Evolutionary conservation across 2,329 filamentous ascomycete genomes (phyloP).

Genomic region (Fusarium bulbicola): DNA sequence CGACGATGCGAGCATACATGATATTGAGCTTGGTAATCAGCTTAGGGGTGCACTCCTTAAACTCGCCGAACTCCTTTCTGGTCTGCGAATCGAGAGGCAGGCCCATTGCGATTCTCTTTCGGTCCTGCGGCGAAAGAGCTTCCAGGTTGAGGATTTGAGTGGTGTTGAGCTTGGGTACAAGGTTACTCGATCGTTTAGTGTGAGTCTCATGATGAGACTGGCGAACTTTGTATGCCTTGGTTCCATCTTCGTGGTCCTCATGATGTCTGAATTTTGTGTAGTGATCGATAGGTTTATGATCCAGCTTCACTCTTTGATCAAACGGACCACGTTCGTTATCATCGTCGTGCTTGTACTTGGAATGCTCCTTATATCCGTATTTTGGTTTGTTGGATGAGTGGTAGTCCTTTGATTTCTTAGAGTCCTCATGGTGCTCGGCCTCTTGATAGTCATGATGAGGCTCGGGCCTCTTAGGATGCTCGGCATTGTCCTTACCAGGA

Average conservation of each 20-base stretch:
- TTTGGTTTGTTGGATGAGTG: neutral
- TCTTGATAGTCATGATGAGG: neutral
- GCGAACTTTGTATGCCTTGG: neutral
- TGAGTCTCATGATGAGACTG: neutral
- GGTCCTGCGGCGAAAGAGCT: neutral
- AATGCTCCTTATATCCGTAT: neutral
- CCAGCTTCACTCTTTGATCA: neutral
- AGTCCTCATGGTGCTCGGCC: neutral
- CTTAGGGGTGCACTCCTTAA: neutral
- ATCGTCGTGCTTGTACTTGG: neutral
- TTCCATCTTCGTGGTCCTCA: neutral
- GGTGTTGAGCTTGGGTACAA: neutral
- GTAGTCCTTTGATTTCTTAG: neutral
- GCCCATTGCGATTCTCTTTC: neutral
- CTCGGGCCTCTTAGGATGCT: neutral
- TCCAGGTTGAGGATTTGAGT: conserved; percentile 10
- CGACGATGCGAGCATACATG: neutral
- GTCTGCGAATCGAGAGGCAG: neutral
- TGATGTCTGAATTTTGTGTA: neutral
- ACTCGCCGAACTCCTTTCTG: neutral
- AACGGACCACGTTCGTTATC: neutral
- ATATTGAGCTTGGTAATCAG: conserved; percentile 15
- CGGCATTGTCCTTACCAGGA: neutral
- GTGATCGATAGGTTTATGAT: neutral
- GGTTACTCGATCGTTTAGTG: neutral